Evolutionary conservation across 1,284 basidiomycete species (phyloP).

Genomic region (Flammula alnicola): DNA sequence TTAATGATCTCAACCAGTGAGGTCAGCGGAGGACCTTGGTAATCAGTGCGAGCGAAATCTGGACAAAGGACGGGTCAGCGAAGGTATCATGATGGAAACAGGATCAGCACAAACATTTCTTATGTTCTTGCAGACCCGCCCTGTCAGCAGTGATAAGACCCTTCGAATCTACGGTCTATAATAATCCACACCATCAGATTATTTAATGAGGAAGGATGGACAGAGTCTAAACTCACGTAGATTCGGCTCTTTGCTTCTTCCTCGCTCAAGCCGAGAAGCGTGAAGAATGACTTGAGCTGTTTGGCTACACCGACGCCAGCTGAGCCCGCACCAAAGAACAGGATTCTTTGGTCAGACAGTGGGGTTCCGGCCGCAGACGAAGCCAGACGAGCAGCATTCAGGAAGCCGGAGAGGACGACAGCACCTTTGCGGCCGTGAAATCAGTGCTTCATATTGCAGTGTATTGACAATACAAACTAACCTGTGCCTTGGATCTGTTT

Average conservation of each 20-base stretch:
- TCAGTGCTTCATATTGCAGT: slow-evolving; percentile 4
- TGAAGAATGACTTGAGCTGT: slow-evolving; percentile 79
- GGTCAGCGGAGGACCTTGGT: slow-evolving; percentile 64
- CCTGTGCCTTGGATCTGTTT: slow-evolving; percentile 62
- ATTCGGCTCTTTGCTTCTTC: slow-evolving; percentile 72
- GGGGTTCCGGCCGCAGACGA: slow-evolving; percentile 63
- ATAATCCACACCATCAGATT: slow-evolving; percentile 7
- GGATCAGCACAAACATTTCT: slow-evolving; percentile 50
- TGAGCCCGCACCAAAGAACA: slow-evolving; percentile 83
- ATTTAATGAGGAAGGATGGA: slow-evolving; percentile 6
- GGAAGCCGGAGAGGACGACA: slow-evolving; percentile 81
- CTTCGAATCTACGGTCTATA: slow-evolving; percentile 74
- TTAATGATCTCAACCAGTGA: slow-evolving; percentile 75
- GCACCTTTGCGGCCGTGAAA: slow-evolving; percentile 50
- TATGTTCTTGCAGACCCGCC: slow-evolving; percentile 74
- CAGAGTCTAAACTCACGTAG: slow-evolving; percentile 52
- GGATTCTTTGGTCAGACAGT: slow-evolving; percentile 73
- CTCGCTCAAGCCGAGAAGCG: slow-evolving; percentile 62
- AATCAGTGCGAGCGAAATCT: slow-evolving; percentile 78
- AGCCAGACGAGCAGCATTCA: slow-evolving; percentile 75
- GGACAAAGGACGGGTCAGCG: slow-evolving; percentile 9
- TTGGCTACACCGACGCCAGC: slow-evolving; percentile 84
- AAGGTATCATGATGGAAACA: not conserved
- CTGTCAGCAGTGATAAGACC: slow-evolving; percentile 73
- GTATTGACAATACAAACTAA: slow-evolving; percentile 19